A percentile compares a stretch with the other conserved stretches of the same genome.
phyloP scores from a whole-genome alignment of 2,329 filamentous ascomycete genomes.

The Sporothrix protearum region DNA sequence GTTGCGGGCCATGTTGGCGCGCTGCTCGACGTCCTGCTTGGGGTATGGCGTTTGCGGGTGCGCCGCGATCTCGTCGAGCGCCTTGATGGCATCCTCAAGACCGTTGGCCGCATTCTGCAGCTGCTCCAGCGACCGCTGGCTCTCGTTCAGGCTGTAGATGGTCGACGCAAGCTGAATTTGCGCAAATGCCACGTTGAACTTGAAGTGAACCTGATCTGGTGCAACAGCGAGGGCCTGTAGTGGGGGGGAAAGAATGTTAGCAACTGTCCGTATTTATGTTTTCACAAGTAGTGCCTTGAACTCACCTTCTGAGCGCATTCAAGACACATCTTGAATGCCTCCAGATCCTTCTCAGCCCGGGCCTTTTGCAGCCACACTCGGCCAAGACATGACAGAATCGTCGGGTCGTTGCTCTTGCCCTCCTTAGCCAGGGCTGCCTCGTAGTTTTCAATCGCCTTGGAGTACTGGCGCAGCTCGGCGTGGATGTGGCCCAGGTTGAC shows the following conservation, averaged over 20 bases:
- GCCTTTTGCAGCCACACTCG: conserved; percentile 83
- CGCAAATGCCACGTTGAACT: conserved; percentile 97
- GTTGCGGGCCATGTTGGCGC: conserved; percentile 94
- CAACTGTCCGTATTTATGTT: not conserved
- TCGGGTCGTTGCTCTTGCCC: conserved; percentile 66
- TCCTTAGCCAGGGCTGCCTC: conserved; percentile 79
- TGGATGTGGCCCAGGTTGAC: conserved; percentile 94
- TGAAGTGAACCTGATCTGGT: conserved; percentile 82
- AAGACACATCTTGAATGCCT: conserved; percentile 55
- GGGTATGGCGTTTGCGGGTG: conserved; percentile 77
- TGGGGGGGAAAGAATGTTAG: not conserved
- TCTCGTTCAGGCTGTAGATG: conserved; percentile 70
- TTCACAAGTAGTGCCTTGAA: not conserved
- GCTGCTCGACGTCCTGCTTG: conserved; percentile 83
- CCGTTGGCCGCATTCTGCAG: conserved; percentile 73
- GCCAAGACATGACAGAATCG: conserved; percentile 79
- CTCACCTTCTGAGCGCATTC: conserved; percentile 62
- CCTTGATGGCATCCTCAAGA: conserved; percentile 79
- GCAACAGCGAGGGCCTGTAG: conserved; percentile 67
- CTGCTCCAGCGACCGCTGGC: conserved; percentile 72
- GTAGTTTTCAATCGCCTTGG: conserved; percentile 91
- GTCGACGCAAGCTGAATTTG: conserved; percentile 89
- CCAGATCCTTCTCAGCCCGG: conserved; percentile 57
- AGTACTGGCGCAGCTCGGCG: conserved; percentile 83
- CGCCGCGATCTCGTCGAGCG: conserved; percentile 60